Evolutionary conservation across 2,329 filamentous ascomycete species (phyloP).

Genomic region (Cladosporium velox): DNA sequence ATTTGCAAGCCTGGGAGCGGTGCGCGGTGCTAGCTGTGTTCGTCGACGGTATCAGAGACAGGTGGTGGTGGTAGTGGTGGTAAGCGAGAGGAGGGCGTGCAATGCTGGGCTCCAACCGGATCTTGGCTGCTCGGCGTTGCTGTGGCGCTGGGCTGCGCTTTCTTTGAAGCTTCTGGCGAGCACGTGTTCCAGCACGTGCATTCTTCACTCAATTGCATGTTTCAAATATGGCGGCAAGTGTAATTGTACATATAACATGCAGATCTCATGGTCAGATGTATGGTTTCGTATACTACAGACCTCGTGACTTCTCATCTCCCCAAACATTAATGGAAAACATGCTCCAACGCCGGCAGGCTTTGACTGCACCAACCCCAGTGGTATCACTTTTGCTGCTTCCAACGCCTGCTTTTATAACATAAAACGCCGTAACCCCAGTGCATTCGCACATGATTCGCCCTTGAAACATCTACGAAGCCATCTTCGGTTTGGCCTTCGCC

Average conservation of each 20-base stretch:
- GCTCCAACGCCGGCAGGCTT: not conserved
- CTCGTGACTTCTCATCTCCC: not conserved
- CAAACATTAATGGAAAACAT: not conserved
- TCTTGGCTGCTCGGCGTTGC: slow-evolving; percentile 3
- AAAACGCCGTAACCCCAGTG: slow-evolving; percentile 11
- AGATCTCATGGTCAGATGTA: not conserved
- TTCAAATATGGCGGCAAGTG: not conserved
- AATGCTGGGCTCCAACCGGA: not conserved
- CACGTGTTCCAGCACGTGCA: slow-evolving; percentile 2
- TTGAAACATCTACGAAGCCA: slow-evolving; percentile 32
- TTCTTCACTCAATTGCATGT: not conserved
- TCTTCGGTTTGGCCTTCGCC: slow-evolving; percentile 75
- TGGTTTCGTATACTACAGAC: not conserved
- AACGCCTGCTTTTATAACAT: slow-evolving; percentile 11
- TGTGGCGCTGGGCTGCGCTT: not conserved
- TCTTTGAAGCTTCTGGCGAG: not conserved
- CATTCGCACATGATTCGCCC: not conserved
- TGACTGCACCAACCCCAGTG: slow-evolving; percentile 12
- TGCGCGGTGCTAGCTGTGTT: not conserved
- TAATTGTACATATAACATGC: not conserved
- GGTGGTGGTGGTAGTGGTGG: slow-evolving; percentile 7
- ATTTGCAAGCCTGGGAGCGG: not conserved
- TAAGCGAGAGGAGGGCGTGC: not conserved
- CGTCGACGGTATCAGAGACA: not conserved
- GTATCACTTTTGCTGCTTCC: slow-evolving; percentile 19